These are phyloP conservation scores for Zhuliangozyma blackwelliae DNA, from an alignment of 1,139 yeast genomes.

Conservation along the genomic window DNA sequence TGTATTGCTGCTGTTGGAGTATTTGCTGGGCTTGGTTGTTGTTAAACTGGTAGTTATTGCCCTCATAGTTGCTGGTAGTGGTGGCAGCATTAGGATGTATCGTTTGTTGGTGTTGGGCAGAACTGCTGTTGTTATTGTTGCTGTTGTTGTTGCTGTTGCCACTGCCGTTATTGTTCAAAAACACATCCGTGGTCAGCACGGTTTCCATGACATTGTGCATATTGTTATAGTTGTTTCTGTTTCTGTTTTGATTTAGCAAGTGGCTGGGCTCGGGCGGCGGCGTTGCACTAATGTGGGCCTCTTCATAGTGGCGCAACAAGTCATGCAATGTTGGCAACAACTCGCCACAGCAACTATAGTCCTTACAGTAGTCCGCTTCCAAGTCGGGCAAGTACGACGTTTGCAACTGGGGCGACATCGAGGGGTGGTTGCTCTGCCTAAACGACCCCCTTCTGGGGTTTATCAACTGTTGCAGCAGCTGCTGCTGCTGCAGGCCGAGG, in stretches of 20 bases:
- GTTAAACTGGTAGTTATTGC: constrained; percentile 11
- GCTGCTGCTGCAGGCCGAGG: constrained; percentile 9
- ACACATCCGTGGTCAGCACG: constrained; percentile 86
- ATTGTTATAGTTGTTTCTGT: constrained; percentile 35
- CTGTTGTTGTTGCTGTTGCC: constrained; percentile 5
- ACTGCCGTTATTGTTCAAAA: constrained; percentile 42
- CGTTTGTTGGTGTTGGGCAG: no score
- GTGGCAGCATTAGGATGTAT: constrained; percentile 8
- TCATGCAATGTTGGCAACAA: constrained; percentile 90
- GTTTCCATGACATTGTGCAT: constrained; percentile 59
- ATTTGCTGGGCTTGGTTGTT: constrained; percentile 11
- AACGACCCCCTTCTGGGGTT: constrained; percentile 44
- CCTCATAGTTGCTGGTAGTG: constrained; percentile 8
- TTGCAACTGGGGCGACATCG: constrained; percentile 61
- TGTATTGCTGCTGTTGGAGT: constrained; percentile 14
- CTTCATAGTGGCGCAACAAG: constrained; percentile 89
- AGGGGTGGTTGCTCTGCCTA: constrained; percentile 15
- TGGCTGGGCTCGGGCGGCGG: constrained; percentile 49
- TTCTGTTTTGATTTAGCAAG: constrained; percentile 30
- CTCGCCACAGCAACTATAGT: constrained; percentile 94
- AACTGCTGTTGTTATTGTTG: no score
- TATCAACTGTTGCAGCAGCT: constrained; percentile 24
- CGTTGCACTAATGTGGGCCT: constrained; percentile 83
- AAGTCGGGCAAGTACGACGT: constrained; percentile 83
- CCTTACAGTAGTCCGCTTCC: constrained; percentile 95